Evolutionary conservation across 768 basidiomycete genomes (phyloP), one percentile per base, ranked within the genome.

Genomic region (Filobasidium wieringae): DNA sequence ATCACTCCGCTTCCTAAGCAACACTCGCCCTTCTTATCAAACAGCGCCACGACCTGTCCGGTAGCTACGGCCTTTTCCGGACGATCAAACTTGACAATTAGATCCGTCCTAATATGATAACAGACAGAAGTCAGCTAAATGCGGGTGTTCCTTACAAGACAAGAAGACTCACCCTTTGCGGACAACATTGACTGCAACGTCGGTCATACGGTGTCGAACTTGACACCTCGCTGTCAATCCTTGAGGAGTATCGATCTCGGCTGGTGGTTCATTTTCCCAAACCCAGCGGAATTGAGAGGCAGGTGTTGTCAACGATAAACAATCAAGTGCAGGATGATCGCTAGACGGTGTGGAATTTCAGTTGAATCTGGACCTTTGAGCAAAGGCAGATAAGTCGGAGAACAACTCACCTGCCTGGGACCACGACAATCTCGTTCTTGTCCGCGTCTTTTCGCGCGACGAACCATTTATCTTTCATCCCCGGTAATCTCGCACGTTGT

Each of bases 1-100:
- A 95, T 90, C 6, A 79, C 73, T 31, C 88, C 91, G 66, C 85
- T 86, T 2, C 91, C 91, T 30, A 93, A 76, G 72, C 88, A 91
- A 83, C 84, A 85, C 43, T 82, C 79, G 1, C 77, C 51, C 6
- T 36, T 32, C 14, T 56, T 82, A 56, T 82, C 78, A 72, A 83
- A 95, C 1, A 93, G 63, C 0, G 80, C 83, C 6, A 83, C 84
- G 29, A 86, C 80, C 72, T 96, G 92, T 1, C 92, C 92, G 0
- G 83, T 80, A 0, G 87, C 79, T 15, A 90, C 82, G 6, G 82
- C 84, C 39, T 80, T 79, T 50, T 86, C 77, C 0, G 84, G 81
- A 33, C 79, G 72, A 36, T 22, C 40, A 29, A 58, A 53, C 39
- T 53, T 39, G 26, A 58, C 26, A 2, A 65, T 57, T 5, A 80